Percentiles rank a stretch among this genome's conserved stretches.
These are phyloP conservation scores for Wallacemonas sp. DNA, from an alignment of 208 protist genomes.

Conservation along the genomic window DNA sequence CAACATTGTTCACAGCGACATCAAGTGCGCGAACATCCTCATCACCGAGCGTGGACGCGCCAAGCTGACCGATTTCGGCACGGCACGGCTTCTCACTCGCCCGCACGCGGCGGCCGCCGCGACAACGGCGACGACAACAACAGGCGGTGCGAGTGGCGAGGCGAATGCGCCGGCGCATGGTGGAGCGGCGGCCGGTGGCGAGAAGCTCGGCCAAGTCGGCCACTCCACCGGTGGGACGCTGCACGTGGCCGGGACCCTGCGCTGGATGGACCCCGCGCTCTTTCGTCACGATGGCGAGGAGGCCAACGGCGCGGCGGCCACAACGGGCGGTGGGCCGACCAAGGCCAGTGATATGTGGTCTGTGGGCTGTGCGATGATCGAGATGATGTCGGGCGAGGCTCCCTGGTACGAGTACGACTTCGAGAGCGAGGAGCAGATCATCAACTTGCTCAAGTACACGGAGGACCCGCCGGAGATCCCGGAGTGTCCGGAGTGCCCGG, in stretches of 20 bases:
- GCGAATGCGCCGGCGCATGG: conserved; percentile 12
- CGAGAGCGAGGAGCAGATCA: conserved; percentile 84
- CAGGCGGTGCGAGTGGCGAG: conserved; percentile 13
- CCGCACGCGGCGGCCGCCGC: conserved; percentile 29
- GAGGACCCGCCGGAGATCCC: conserved; percentile 82
- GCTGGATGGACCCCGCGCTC: conserved; percentile 89
- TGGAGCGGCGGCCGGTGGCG: conserved; percentile 16
- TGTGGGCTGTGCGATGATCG: conserved; percentile 88
- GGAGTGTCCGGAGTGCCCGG: conserved; percentile 69
- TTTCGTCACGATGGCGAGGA: conserved; percentile 39
- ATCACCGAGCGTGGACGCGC: conserved; percentile 84
- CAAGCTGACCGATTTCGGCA: conserved; percentile 92
- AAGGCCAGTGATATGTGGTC: conserved; percentile 91
- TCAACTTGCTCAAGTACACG: conserved; percentile 84
- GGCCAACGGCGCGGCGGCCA: background rate
- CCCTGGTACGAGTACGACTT: conserved; percentile 93
- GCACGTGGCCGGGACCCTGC: conserved; percentile 80
- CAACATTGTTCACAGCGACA: conserved; percentile 91
- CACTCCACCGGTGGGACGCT: conserved; percentile 39
- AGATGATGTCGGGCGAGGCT: conserved; percentile 87
- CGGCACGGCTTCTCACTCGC: conserved; percentile 73
- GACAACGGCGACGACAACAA: conserved; percentile 1
- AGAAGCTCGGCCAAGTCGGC: background rate
- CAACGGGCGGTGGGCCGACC: conserved; percentile 44
- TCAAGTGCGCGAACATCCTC: conserved; percentile 93